Percentiles rank a stretch among this genome's conserved stretches.
Conservation (phyloP, 2,329 filamentous ascomycete species). For the Lasiodiplodia theobromae region DNA sequence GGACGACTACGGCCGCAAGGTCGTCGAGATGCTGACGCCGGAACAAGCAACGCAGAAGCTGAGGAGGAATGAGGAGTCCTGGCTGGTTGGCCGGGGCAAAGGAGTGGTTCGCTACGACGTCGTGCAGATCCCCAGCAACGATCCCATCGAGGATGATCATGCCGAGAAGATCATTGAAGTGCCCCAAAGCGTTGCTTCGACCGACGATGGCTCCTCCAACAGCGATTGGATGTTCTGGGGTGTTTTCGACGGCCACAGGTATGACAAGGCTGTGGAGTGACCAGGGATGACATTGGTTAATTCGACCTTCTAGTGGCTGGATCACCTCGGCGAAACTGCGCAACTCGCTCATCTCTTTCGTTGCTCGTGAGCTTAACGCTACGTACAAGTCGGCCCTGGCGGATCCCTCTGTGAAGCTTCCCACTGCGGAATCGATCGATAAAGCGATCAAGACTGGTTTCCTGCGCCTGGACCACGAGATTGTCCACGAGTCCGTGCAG, state of each 20-base stretch:
- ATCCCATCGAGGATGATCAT: conserved; percentile 98
- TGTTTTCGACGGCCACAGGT: conserved; percentile 97
- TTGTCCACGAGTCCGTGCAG: conserved; percentile 89
- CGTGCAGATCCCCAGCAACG: conserved; percentile 93
- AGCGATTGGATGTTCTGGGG: conserved; percentile 99
- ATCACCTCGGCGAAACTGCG: conserved; percentile 96
- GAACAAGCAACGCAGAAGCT: conserved; percentile 93
- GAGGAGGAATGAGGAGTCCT: conserved; percentile 89
- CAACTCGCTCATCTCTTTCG: conserved; percentile 89
- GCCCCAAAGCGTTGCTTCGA: conserved; percentile 65
- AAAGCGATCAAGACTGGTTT: conserved; percentile 93
- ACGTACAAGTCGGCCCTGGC: conserved; percentile 81
- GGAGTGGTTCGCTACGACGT: conserved; percentile 95
- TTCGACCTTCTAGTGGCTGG: conserved; percentile 74
- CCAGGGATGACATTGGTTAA: conserved; percentile 16
- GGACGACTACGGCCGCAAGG: conserved; percentile 81
- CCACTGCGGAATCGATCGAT: conserved; percentile 82
- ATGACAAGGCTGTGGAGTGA: conserved; percentile 41
- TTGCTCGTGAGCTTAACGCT: conserved; percentile 88
- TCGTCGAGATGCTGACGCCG: conserved; percentile 94
- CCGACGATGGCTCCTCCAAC: conserved; percentile 62
- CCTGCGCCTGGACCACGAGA: conserved; percentile 86
- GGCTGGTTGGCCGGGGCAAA: conserved; percentile 84
- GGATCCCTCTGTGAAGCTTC: conserved; percentile 65
- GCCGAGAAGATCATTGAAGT: conserved; percentile 97